Evolutionary conservation across 768 basidiomycete genomes (phyloP), one percentile per base, ranked within the genome.

Genomic region (Tylopilus balloui): DNA sequence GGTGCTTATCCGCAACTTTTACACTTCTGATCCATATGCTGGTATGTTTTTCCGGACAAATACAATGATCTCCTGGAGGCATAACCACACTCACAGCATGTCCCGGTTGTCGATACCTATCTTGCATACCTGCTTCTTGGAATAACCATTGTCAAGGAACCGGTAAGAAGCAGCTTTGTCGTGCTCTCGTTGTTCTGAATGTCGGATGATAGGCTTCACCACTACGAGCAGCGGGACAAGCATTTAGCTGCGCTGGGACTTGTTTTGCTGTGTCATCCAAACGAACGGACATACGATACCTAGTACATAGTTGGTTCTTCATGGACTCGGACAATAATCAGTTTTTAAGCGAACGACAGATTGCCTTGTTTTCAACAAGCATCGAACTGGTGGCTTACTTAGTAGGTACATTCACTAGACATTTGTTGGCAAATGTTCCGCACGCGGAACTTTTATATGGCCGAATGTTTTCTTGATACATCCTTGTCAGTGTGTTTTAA

Each of bases 41-140:
- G 90, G 91, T 81, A 71, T 51, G 79, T 52, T 31, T 50, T 50
- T 37, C 12, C 13, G 24, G 15, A 11, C 11, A 38, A 42, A 42
- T 47, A 50, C 23, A 21, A 29, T n/a, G 19, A 15, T 20, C 19
- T 15, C 5, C n/a, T 21, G 28, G 12, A 25, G 14, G 34, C 37
- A 37, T 37, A 42, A 54, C 45, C 34, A 47, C 47, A 8, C 20
- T 9, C 19, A 28, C 44, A 90, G 91, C 90, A 24, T 92, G 90
- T 64, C 74, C 83, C 45, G 87, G 92, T 55, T 96, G 93, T 65
- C 81, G 90, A 42, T 96, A 90, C 66, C 70, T 96, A 5, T 92
- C 90, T 2, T 96, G 94, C 58, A 81, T 94, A 65, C 94, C 93
- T 1, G 86, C 84, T 7, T 66, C 73, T 28, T 69, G 78, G 1